Evolutionary conservation across 2,329 filamentous ascomycete genomes (phyloP).

Genomic region (Penicillium vulpinum): DNA sequence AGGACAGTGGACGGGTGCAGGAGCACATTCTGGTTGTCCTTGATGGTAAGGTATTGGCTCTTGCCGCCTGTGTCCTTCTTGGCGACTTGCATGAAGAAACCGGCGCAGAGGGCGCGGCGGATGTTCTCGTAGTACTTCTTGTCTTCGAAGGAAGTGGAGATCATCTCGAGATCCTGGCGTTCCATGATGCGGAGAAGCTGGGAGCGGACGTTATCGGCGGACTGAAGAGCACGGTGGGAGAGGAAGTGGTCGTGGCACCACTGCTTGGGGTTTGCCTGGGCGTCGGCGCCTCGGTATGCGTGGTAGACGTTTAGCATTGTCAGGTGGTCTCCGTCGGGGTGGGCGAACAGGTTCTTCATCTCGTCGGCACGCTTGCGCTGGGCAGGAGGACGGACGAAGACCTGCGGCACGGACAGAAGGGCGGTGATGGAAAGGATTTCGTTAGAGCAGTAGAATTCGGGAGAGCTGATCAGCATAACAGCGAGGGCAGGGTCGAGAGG

Average conservation of each 20-base stretch:
- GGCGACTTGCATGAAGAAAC: slow-evolving; percentile 99
- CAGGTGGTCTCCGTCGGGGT: slow-evolving; percentile 90
- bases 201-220: slow-evolving; percentile 87
- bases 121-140: slow-evolving; percentile 99
- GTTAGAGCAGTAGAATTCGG: slow-evolving; percentile 98
- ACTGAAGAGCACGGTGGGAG: slow-evolving; percentile 81
- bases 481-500: slow-evolving; percentile 90
- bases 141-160: slow-evolving; percentile 87
- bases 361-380: slow-evolving; percentile 90
- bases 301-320: slow-evolving; percentile 98
- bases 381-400: slow-evolving; percentile 84
- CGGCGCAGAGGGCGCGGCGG: slow-evolving; percentile 82
- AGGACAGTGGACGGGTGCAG: slow-evolving; percentile 92
- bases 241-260: slow-evolving; percentile 99
- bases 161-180: slow-evolving; percentile 77
- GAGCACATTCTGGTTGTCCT: slow-evolving; percentile 91
- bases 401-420: slow-evolving; percentile 88
- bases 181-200: slow-evolving; percentile 98
- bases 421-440: slow-evolving; percentile 95
- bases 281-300: slow-evolving; percentile 78
- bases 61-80: slow-evolving; percentile 89
- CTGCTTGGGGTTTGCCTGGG: slow-evolving; percentile 73
- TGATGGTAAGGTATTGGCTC: slow-evolving; percentile 83
- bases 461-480: slow-evolving; percentile 96
- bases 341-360: slow-evolving; percentile 93